These are phyloP conservation scores for Simplicillium aogashimaense DNA, from an alignment of 2,329 filamentous ascomycete species.

Conservation along the genomic window DNA sequence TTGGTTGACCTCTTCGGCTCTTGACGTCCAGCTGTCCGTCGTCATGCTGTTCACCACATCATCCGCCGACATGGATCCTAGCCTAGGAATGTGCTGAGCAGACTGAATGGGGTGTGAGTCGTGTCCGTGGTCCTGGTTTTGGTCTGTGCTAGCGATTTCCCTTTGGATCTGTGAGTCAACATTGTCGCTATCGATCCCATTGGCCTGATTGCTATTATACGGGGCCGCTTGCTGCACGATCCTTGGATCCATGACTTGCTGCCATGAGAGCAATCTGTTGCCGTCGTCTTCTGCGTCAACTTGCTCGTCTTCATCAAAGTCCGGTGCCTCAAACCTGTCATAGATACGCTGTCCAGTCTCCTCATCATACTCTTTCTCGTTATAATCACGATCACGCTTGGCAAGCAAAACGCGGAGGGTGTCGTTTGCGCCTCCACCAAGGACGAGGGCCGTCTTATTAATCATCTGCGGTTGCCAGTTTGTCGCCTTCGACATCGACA, in stretches of 20 bases:
- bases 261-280: conserved; percentile 46
- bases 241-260: conserved; percentile 58
- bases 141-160: conserved; percentile 13
- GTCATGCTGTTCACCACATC: conserved; percentile 13
- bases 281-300: conserved; percentile 51
- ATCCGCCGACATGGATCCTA: conserved; percentile 11
- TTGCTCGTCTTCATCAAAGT: conserved; percentile 48
- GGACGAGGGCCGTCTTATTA: conserved; percentile 56
- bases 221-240: conserved; percentile 37
- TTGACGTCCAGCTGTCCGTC: conserved; percentile 10
- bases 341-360: conserved; percentile 64
- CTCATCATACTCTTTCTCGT: conserved; percentile 52
- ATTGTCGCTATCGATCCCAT: conserved; percentile 3
- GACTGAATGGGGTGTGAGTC: conserved; percentile 18
- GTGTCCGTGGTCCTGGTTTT: conserved; percentile 10
- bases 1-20: conserved; percentile 5
- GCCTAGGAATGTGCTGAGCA: conserved; percentile 14
- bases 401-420: conserved; percentile 56
- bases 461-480: conserved; percentile 57
- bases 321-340: conserved; percentile 66
- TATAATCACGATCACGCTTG: conserved; percentile 52
- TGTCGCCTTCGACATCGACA: conserved; percentile 49
- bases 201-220: conserved; percentile 9
- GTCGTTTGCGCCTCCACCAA: conserved; percentile 40
- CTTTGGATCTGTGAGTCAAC: conserved; percentile 10